Percentiles rank a stretch among this genome's conserved stretches.
Conservation (phyloP, 768 basidiomycete genomes). For the Aureoboletus auriporus region DNA sequence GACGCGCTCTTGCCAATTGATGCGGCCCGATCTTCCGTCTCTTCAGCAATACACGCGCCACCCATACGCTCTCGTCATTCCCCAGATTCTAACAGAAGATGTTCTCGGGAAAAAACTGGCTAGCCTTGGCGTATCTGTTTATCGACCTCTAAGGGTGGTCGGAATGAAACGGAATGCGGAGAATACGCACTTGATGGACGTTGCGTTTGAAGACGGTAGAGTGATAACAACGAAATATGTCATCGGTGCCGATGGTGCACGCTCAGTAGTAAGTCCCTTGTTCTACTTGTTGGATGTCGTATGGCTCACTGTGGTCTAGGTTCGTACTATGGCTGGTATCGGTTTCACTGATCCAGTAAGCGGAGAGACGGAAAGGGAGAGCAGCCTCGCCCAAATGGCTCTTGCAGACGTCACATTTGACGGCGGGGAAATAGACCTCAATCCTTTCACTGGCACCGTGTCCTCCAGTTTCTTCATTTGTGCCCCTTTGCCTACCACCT, state of each 20-base stretch:
- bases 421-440: background rate
- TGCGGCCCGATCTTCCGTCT: constrained; percentile 29
- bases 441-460: background rate
- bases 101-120: constrained; percentile 34
- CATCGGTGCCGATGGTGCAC: constrained; percentile 49
- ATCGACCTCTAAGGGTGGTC: constrained; percentile 37
- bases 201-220: constrained; percentile 45
- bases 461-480: constrained; percentile 15
- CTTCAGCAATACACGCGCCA: constrained; percentile 41
- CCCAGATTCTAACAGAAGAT: constrained; percentile 46
- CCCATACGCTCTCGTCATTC: constrained; percentile 40
- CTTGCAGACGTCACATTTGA: constrained; percentile 20
- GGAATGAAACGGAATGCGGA: constrained; percentile 31
- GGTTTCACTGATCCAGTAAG: constrained; percentile 43
- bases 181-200: constrained; percentile 32
- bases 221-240: constrained; percentile 43
- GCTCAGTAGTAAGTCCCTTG: background rate
- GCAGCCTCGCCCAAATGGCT: constrained; percentile 30
- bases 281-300: background rate
- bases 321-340: constrained; percentile 42
- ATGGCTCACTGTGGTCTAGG: constrained; percentile 23
- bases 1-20: constrained; percentile 27
- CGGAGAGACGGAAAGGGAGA: constrained; percentile 15
- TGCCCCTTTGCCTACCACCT: constrained; percentile 10
- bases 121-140: constrained; percentile 30